These are phyloP conservation scores for Botrytis fragariae DNA, from an alignment of 2,329 filamentous ascomycete genomes.

Conservation along the genomic window DNA sequence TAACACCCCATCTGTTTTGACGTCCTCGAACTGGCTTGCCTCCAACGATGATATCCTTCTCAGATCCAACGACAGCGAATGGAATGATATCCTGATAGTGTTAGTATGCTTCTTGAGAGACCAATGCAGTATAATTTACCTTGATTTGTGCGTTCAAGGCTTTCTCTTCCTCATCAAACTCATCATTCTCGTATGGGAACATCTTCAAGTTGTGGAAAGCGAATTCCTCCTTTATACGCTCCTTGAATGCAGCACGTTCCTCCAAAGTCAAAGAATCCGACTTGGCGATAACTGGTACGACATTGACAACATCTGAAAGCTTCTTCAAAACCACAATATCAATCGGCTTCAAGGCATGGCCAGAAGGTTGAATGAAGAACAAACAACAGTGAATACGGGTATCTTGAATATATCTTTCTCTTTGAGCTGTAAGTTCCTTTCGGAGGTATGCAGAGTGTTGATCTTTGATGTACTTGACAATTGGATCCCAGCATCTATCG, in stretches of 20 bases:
- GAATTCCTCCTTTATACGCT: conserved; percentile 99
- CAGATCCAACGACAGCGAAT: conserved; percentile 95
- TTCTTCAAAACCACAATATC: conserved; percentile 99
- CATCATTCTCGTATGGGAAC: conserved; percentile 99
- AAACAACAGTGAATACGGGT: conserved; percentile 99
- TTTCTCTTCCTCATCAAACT: conserved; percentile 96
- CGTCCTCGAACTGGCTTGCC: conserved; percentile 96
- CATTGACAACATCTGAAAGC: conserved; percentile 97
- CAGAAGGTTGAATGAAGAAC: conserved; percentile 99
- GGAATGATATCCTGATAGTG: conserved; percentile 76
- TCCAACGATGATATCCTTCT: conserved; percentile 96
- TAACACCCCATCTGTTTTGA: conserved; percentile 98
- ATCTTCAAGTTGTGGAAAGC: conserved; percentile 99
- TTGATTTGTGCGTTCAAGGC: conserved; percentile 94
- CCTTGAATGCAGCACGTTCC: conserved; percentile 95
- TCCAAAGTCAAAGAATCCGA: conserved; percentile 93
- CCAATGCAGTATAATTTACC: conserved; percentile 50
- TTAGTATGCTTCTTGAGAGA: conserved; percentile 38
- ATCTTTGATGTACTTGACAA: conserved; percentile 99
- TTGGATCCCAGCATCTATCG: conserved; percentile 99
- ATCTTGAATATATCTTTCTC: conserved; percentile 98
- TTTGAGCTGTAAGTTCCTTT: conserved; percentile 98
- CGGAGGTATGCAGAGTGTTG: conserved; percentile 98
- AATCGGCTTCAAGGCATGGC: conserved; percentile 97
- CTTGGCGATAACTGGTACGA: conserved; percentile 98